Percentiles rank a stretch among this genome's conserved stretches.
These are phyloP conservation scores for Metschnikowia dekortorum DNA, from an alignment of 805 yeast species.

Conservation along the genomic window DNA sequence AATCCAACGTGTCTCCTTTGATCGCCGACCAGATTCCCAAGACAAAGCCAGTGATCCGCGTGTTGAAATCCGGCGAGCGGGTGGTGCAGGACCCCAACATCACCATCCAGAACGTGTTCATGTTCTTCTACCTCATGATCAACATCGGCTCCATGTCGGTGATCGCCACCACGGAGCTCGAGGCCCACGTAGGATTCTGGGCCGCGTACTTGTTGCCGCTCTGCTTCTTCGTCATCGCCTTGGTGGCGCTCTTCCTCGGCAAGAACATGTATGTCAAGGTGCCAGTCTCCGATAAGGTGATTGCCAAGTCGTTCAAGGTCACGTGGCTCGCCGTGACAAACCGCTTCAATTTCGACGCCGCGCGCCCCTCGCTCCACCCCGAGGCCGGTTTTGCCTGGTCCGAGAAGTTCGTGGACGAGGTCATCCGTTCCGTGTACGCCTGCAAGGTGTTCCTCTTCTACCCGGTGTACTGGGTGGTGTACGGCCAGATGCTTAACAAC, in stretches of 20 bases:
- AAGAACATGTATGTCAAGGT: conserved; percentile 51
- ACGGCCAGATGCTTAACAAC: conserved; percentile 66
- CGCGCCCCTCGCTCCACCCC: conserved; percentile 54
- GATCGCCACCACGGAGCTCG: conserved; percentile 73
- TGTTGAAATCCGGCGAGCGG: conserved; percentile 36
- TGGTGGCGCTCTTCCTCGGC: conserved; percentile 49
- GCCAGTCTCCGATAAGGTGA: conserved; percentile 59
- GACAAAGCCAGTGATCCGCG: conserved; percentile 34
- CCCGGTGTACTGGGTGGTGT: conserved; percentile 72
- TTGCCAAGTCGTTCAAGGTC: conserved; percentile 48
- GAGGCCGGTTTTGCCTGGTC: conserved; percentile 52
- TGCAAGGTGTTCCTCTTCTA: conserved; percentile 70
- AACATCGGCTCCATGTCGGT: conserved; percentile 73
- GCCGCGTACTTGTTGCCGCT: conserved; percentile 73
- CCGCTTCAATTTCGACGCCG: conserved; percentile 47
- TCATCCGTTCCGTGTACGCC: conserved; percentile 57
- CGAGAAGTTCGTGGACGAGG: conserved; percentile 72
- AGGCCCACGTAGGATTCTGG: conserved; percentile 62
- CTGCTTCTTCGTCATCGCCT: conserved; percentile 50
- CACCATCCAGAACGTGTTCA: conserved; percentile 69
- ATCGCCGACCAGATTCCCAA: conserved; percentile 54
- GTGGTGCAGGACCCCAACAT: conserved; percentile 57
- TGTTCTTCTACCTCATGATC: conserved; percentile 72
- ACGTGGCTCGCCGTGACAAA: conserved; percentile 42
- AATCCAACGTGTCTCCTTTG: conserved; percentile 69